These are phyloP conservation scores for Allium sativum DNA, from an alignment of 106 monocot genomes.

Conservation along the genomic window DNA sequence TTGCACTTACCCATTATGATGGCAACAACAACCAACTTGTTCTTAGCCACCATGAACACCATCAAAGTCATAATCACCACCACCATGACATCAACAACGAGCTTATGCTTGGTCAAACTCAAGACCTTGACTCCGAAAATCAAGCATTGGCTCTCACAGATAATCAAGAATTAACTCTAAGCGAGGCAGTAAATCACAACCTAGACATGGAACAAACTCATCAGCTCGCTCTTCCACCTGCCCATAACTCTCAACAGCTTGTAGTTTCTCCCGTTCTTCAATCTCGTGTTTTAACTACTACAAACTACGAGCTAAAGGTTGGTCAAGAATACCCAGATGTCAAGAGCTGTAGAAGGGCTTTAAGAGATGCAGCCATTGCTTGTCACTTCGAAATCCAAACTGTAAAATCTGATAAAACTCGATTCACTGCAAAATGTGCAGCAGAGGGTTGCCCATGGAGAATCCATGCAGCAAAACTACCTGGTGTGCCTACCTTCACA, in stretches of 20 bases:
- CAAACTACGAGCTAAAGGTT: conserved; percentile 48
- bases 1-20: conserved; percentile 27
- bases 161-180: conserved; percentile 58
- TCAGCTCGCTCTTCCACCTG: conserved; percentile 47
- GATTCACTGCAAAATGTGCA: conserved; percentile 91
- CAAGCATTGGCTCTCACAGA: conserved; percentile 49
- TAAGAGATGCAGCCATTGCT: conserved; percentile 82
- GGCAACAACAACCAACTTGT: not conserved
- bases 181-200: conserved; percentile 48
- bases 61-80: conserved; percentile 13
- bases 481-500: conserved; percentile 89
- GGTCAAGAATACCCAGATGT: conserved; percentile 95
- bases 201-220: conserved; percentile 49
- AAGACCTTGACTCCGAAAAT: conserved; percentile 29
- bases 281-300: conserved; percentile 31
- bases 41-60: conserved; percentile 11
- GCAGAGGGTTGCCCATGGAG: conserved; percentile 89
- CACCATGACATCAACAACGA: conserved; percentile 18
- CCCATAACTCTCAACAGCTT: conserved; percentile 21
- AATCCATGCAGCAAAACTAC: conserved; percentile 90
- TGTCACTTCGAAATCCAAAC: conserved; percentile 98
- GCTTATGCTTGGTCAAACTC: conserved; percentile 37
- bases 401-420: conserved; percentile 89
- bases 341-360: conserved; percentile 78
- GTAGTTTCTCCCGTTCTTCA: conserved; percentile 42